phyloP scores from a whole-genome alignment of 139 green algal species.

The Yamagishiella unicocca region DNA sequence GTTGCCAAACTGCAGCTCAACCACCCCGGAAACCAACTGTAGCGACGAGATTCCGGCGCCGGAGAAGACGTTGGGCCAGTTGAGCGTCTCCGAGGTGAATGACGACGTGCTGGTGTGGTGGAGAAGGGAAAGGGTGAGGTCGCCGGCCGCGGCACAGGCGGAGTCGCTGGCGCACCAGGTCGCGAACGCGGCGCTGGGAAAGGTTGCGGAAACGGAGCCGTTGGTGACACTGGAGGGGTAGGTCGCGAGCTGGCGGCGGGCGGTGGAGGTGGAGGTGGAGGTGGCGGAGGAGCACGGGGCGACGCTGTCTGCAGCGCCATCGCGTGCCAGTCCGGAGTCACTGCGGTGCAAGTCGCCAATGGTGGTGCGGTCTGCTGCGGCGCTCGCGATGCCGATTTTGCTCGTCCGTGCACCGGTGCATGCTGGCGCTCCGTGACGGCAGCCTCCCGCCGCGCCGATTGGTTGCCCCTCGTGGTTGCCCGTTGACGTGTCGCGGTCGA shows the following conservation, averaged over 20 bases:
- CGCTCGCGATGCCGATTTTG: no score
- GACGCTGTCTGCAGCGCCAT: background rate
- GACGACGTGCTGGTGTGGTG: slow-evolving; percentile 14
- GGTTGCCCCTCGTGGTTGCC: no score
- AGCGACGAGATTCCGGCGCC: slow-evolving; percentile 1
- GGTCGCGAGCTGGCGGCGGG: background rate
- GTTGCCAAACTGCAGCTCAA: slow-evolving; percentile 24
- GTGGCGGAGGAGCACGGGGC: background rate
- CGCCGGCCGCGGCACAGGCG: slow-evolving; percentile 10
- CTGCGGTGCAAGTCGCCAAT: background rate
- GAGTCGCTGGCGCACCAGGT: slow-evolving; percentile 29
- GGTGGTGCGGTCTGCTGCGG: background rate
- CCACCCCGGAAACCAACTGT: slow-evolving; percentile 16
- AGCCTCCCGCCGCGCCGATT: no score
- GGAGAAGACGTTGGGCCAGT: slow-evolving; percentile 26
- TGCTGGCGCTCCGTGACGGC: no score
- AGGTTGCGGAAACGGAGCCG: slow-evolving; percentile 28
- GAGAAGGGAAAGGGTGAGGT: background rate
- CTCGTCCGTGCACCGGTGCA: no score
- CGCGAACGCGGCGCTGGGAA: slow-evolving; percentile 15
- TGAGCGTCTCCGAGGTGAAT: background rate
- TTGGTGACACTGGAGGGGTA: slow-evolving; percentile 8
- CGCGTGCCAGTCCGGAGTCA: background rate
- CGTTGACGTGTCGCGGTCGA: no score
- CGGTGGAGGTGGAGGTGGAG: background rate